Base-by-base conservation (phyloP, 805 yeast genomes). In the Komagataella pseudopastoris region DNA sequence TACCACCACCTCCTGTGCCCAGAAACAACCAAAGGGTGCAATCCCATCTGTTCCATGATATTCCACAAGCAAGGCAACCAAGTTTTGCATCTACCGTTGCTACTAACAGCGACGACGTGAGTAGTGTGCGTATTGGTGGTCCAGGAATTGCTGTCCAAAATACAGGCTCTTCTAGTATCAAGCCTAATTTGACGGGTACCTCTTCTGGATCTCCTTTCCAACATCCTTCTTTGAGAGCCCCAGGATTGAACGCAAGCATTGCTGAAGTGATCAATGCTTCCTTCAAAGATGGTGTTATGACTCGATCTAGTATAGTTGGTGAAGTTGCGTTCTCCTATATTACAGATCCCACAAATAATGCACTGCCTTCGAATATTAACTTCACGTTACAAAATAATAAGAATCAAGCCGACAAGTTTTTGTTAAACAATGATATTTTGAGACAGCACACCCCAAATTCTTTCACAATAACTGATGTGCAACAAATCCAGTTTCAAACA, bases 231-330 rank as follows among this genome's bases (percentile, higher is more conserved):
- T 62, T 73, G 58, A 67, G 75, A 12, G 62, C 64, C 47, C 75
- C 80, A n/a, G 95, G 93, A 2, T 70, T 91, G 57, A 87, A 83
- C 59, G 81, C 90, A 2, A 84, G 95, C 48, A 71, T 89, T 56
- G 90, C 93, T n/a, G 98, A 91, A 68, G 81, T 85, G 10, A 72
- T 88, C 55, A 83, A 80, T 61, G 96, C 88, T 4, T 74, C 76
- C 17, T 82, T 82, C 65, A 79, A 77, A 55, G 87, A 83, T 60
- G 96, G 95, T 17, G 66, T 67, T 47, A 68, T 82, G 44, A 63
- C 66, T 10, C 74, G 78, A 43, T 76, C 88, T 6, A 81, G 83
- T 60, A 73, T 83, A 10, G 75, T 84, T 51, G 97, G 98, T 50
- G 97, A 91, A 67, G 72, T 90, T 57, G 96, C 96, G 0, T 77